phyloP scores from a whole-genome alignment of 148 eudicot genomes.

The Nepenthes gracilis region DNA sequence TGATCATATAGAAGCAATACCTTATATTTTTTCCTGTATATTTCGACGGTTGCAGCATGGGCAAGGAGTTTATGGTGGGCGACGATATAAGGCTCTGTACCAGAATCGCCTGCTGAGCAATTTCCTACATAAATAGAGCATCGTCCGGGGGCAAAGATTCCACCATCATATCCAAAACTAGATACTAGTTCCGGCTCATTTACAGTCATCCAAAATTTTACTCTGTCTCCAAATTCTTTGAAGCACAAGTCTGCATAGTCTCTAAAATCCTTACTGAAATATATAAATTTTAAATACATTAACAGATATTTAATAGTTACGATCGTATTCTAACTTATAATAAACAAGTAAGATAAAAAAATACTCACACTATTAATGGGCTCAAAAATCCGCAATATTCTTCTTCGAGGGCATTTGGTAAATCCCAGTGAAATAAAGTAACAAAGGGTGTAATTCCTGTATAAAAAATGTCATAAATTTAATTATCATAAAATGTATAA shows the following conservation, averaged over 20 bases:
- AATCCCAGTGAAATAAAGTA: constrained; percentile 6
- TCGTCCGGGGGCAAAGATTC: constrained; percentile 1
- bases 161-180: not conserved
- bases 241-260: constrained; percentile 4
- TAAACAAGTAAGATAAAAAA: no score
- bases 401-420: constrained; percentile 7
- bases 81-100: constrained; percentile 5
- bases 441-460: constrained; percentile 10
- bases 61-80: constrained; percentile 6
- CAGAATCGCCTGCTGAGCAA: constrained; percentile 6
- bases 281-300: no score
- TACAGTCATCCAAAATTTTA: constrained; percentile 4
- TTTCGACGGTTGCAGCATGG: constrained; percentile 1
- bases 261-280: not conserved
- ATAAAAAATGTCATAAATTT: not conserved
- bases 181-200: constrained; percentile 1
- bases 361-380: constrained; percentile 7
- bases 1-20: no score
- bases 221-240: constrained; percentile 4
- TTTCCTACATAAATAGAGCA: constrained; percentile 2
- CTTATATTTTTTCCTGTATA: constrained; percentile 3
- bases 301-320: no score
- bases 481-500: no score
- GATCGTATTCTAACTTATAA: no score
- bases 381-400: constrained; percentile 6